A percentile compares a stretch with the other conserved stretches of the same genome.
Conservation (phyloP, 768 basidiomycete species). For the Bullera alba region DNA sequence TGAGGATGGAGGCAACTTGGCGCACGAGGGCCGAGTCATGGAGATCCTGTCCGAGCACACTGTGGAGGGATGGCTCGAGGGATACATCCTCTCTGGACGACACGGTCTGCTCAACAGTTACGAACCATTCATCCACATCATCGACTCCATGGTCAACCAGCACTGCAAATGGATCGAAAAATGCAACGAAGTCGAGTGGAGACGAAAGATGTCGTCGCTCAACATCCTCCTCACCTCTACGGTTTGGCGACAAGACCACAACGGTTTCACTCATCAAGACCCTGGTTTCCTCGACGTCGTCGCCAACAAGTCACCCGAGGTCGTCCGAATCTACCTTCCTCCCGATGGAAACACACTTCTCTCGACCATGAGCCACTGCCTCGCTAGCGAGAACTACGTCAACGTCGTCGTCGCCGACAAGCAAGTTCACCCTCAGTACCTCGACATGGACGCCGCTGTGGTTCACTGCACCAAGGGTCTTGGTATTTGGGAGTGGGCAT, state of each 20-base stretch:
- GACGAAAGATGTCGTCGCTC: constrained; percentile 45
- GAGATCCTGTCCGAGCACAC: constrained; percentile 59
- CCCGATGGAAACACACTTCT: constrained; percentile 82
- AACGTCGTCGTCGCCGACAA: constrained; percentile 74
- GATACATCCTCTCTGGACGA: constrained; percentile 77
- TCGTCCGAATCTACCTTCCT: constrained; percentile 53
- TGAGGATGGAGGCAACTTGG: constrained; percentile 26
- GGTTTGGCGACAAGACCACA: constrained; percentile 65
- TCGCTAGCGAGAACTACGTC: constrained; percentile 66
- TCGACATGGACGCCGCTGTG: constrained; percentile 37
- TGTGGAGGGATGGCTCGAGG: constrained; percentile 62
- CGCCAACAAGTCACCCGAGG: constrained; percentile 59
- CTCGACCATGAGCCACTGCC: constrained; percentile 75
- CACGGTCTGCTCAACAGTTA: constrained; percentile 75
- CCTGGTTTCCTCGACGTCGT: constrained; percentile 68
- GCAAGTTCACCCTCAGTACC: constrained; percentile 47
- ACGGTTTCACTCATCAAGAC: constrained; percentile 76
- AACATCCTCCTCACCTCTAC: constrained; percentile 76
- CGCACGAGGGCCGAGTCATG: constrained; percentile 64
- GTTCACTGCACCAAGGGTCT: constrained; percentile 78
- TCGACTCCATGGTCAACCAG: constrained; percentile 51
- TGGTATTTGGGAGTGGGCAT: constrained; percentile 77
- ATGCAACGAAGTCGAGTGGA: constrained; percentile 61
- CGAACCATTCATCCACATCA: constrained; percentile 76
- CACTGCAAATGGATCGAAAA: constrained; percentile 85